A percentile compares a stretch with the other conserved stretches of the same genome.
These are phyloP conservation scores for Camelina hispida DNA, from an alignment of 345 rosid species.

Conservation along the genomic window DNA sequence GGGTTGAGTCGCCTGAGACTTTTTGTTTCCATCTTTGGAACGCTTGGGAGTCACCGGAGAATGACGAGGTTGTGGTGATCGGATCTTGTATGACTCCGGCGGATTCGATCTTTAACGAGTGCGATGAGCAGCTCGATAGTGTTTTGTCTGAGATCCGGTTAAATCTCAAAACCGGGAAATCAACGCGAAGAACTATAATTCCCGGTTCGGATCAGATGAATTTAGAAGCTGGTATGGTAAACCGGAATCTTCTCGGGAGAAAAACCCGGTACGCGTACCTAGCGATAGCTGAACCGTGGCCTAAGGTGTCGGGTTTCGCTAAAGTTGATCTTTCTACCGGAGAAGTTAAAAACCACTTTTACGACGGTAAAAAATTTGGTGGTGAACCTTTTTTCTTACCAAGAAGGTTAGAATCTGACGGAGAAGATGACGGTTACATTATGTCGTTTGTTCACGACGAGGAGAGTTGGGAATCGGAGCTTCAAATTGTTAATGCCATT, in stretches of 20 bases:
- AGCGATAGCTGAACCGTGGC: conserved; percentile 98
- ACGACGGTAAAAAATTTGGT: conserved; percentile 73
- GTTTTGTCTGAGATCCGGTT: conserved; percentile 85
- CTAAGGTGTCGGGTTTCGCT: conserved; percentile 87
- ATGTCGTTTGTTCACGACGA: conserved; percentile 86
- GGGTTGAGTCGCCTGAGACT: conserved; percentile 83
- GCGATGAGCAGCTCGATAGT: conserved; percentile 76
- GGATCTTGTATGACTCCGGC: conserved; percentile 99
- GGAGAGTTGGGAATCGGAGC: conserved; percentile 77
- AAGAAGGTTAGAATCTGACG: conserved; percentile 43
- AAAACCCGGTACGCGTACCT: conserved; percentile 75
- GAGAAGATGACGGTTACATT: conserved; percentile 85
- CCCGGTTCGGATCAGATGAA: conserved; percentile 67
- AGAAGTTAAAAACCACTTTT: conserved; percentile 59
- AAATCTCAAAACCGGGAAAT: conserved; percentile 77
- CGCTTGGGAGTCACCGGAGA: conserved; percentile 91
- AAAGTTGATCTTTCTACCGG: conserved; percentile 85
- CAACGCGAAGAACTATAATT: conserved; percentile 69
- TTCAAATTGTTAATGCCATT: conserved; percentile 74
- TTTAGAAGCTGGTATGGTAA: conserved; percentile 98
- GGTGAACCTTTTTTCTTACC: conserved; percentile 93
- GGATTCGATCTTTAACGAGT: conserved; percentile 94
- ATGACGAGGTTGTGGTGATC: conserved; percentile 83
- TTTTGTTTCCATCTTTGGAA: conserved; percentile 97
- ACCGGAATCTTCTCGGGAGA: conserved; percentile 75